A percentile compares a stretch with the other conserved stretches of the same genome.
phyloP scores from a whole-genome alignment of 2,329 filamentous ascomycete genomes.

The Arthrobotrys sinensis region DNA sequence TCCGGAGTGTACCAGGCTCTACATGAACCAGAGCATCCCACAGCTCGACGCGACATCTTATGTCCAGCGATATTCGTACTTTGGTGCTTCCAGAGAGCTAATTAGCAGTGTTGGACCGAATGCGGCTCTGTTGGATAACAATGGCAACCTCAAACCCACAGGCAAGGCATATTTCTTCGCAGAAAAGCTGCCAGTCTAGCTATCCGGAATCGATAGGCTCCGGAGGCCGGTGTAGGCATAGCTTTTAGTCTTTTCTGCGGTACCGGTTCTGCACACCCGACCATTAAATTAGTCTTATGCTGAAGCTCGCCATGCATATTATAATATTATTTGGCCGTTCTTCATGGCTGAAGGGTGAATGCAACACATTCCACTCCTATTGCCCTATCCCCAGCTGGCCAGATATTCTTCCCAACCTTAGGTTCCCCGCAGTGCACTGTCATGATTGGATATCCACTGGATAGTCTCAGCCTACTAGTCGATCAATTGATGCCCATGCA shows the following conservation, averaged over 20 bases:
- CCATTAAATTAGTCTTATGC: no score
- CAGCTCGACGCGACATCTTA: slow-evolving; percentile 1
- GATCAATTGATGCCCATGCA: no score
- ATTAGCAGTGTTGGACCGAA: slow-evolving; percentile 34
- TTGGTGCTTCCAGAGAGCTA: slow-evolving; percentile 16
- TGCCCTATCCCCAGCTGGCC: no score
- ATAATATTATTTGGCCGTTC: no score
- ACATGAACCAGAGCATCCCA: slow-evolving; percentile 9
- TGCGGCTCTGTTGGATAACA: slow-evolving; percentile 24
- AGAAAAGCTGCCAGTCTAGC: neutral
- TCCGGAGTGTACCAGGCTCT: neutral
- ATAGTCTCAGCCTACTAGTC: neutral
- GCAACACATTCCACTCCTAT: no score
- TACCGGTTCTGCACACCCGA: no score
- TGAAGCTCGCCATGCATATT: no score
- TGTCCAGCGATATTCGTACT: slow-evolving; percentile 26
- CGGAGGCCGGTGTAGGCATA: no score
- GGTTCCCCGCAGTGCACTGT: neutral
- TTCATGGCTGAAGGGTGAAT: no score
- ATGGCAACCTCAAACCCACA: slow-evolving; percentile 1
- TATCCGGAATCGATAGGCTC: no score
- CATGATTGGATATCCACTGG: neutral
- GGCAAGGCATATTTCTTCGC: slow-evolving; percentile 19
- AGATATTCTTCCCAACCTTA: no score
- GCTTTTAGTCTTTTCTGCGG: no score